Evolutionary conservation across 1,139 yeast genomes (phyloP), one percentile per base, ranked within the genome.

Genomic region (Magnusiomyces fungicola): DNA sequence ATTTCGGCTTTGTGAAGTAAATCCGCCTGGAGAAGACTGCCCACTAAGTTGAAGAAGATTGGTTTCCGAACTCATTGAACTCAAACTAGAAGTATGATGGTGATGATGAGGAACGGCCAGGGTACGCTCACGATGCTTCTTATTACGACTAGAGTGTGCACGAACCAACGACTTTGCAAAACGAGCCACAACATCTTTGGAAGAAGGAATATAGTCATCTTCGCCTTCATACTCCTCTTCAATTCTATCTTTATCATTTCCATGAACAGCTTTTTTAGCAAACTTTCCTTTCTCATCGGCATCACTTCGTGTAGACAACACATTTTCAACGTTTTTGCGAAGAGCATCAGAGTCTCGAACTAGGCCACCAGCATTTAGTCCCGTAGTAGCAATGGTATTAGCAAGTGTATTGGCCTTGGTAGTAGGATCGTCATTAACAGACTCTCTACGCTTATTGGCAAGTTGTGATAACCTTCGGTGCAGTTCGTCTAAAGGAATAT

Each of bases 401-500:
- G 32, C 43, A 3, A 25, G 18, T 5, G 43, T 39, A 18, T 34
- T 16, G 5, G 23, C 38, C 4, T 21, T 14, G n/a, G 23, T 19
- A 5, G 38, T 19, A 18, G 38, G 23, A 18, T 34, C 38, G 19
- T 34, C 38, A 14, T 34, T 5, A 9, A 18, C 16, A 6, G 18
- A 4, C n/a, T 32, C 34, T 32, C 34, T n/a, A 4, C 34, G 53
- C 32, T 55, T 47, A 39, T 55, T 54, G 19, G 49, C 53, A 10
- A 55, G 43, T 37, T 57, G 54, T 19, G 51, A 53, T 16, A 62
- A 53, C 36, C 55, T 55, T 27, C 51, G 50, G 40, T 61, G 61
- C 25, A 62, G 52, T 33, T 58, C 59, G 4, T 55, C 45, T 44
- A 62, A 45, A 14, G 61, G 62, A 25, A 62, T 61, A 29, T 59